Conservation (phyloP, 805 yeast species). For the Priceomyces melissophilus region DNA sequence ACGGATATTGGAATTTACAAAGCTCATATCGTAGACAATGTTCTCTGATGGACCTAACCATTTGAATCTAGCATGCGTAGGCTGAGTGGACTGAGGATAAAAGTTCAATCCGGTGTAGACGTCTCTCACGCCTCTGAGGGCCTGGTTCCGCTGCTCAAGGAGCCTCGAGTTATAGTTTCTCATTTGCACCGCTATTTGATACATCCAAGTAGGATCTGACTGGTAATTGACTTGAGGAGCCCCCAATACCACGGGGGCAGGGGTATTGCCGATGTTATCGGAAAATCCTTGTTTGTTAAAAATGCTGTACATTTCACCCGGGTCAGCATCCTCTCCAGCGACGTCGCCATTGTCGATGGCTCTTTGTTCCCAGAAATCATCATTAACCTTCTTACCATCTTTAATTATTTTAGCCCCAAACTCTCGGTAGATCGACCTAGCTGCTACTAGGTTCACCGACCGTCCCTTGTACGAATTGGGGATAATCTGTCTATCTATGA, state of each 20-base stretch:
- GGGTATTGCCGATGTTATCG: constrained; percentile 33
- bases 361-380: constrained; percentile 80
- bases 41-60: constrained; percentile 25
- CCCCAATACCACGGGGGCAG: constrained; percentile 23
- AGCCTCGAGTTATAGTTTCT: constrained; percentile 66
- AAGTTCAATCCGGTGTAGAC: constrained; percentile 81
- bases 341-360: constrained; percentile 60
- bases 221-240: constrained; percentile 41
- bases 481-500: constrained; percentile 74
- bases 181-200: constrained; percentile 77
- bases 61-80: constrained; percentile 39
- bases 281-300: constrained; percentile 38
- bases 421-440: constrained; percentile 83
- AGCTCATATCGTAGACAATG: constrained; percentile 44
- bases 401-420: constrained; percentile 84
- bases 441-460: constrained; percentile 84
- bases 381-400: constrained; percentile 76
- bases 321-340: constrained; percentile 71
- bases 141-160: constrained; percentile 53
- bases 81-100: constrained; percentile 74
- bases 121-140: constrained; percentile 65
- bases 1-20: constrained; percentile 44
- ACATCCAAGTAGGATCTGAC: constrained; percentile 76
- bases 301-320: constrained; percentile 48
- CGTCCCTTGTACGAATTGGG: constrained; percentile 92